Base-by-base conservation (phyloP, 306 rosid species). In the Lathyrus tuberosus region DNA sequence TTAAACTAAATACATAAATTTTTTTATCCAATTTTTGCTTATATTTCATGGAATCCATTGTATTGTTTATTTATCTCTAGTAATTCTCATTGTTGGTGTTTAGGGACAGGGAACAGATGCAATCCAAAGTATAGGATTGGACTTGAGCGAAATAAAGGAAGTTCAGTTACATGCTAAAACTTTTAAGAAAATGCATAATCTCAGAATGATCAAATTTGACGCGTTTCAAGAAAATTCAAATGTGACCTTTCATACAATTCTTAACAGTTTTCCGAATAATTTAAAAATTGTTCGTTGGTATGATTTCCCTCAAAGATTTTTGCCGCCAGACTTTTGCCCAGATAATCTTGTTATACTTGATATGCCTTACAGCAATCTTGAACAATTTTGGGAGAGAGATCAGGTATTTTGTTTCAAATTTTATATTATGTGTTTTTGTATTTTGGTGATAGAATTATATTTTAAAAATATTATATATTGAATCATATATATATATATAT, bases 141-240 rank as follows among this genome's bases (percentile, higher is more conserved):
- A 72, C 51, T 5, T 5, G 2, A 20, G 43, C 47, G 0, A 28
- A 65, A 47, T 28, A 13, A 16, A n/a, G 17, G 5, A 28, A n/a
- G 63, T 60, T 26, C 0, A 46, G 0, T 10, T 76, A 3, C 24
- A 66, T 53, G 13, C 41, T 0, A 1, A 35, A 33, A 31, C 75
- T 41, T 79, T 79, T 13, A 24, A 22, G n/a, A 56, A 6, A 54
- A 71, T 81, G 82, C 11, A 40, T 18, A 76, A 76, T 71, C 24
- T 80, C 26, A 71, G 59, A 47, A 2, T 76, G 10, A 75, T 83
- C 5, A 30, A 30, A 4, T 57, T 78, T 41, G 10, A 44, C 6
- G 69, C 24, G 65, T 1, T 0, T 5, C 4, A 0, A 5, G 0
- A 8, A 1, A 0, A 5, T 4, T 77, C 72, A 43, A 64, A 77